Evolutionary conservation across 2,329 filamentous ascomycete species (phyloP).

Genomic region (Paracamarosporium sp.): DNA sequence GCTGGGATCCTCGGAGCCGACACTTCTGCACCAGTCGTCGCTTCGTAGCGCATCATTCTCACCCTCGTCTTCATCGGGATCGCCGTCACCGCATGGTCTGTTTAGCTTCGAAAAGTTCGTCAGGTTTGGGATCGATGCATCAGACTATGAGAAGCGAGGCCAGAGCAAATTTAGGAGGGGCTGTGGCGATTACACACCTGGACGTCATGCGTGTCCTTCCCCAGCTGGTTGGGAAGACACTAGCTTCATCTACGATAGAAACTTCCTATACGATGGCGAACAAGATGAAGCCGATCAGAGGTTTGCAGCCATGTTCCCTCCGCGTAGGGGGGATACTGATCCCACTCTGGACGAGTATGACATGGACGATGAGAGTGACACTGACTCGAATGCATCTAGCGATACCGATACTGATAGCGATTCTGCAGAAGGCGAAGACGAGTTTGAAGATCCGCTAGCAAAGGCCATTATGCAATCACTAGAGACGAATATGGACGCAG

Average conservation of each 20-base stretch:
- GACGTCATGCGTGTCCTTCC: conserved; percentile 1
- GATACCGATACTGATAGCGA: background rate
- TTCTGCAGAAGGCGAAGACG: background rate
- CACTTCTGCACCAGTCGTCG: background rate
- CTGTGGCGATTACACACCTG: background rate
- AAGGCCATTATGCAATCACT: background rate
- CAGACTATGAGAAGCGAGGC: background rate
- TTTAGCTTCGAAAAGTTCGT: background rate
- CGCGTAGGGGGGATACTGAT: background rate
- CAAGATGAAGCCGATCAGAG: background rate
- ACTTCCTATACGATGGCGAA: background rate
- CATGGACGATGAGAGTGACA: background rate
- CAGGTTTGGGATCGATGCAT: background rate
- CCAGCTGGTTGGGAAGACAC: background rate
- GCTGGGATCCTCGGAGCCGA: background rate
- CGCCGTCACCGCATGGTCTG: background rate
- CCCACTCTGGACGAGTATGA: background rate
- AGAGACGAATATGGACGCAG: background rate
- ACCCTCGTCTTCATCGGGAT: background rate
- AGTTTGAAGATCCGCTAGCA: background rate
- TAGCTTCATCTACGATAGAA: background rate
- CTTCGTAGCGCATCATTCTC: background rate
- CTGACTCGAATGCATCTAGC: background rate
- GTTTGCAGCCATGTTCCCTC: background rate
- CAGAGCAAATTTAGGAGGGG: background rate